Evolutionary conservation across 441 rosid genomes (phyloP).

Genomic region (Syzygium syzygioides): DNA sequence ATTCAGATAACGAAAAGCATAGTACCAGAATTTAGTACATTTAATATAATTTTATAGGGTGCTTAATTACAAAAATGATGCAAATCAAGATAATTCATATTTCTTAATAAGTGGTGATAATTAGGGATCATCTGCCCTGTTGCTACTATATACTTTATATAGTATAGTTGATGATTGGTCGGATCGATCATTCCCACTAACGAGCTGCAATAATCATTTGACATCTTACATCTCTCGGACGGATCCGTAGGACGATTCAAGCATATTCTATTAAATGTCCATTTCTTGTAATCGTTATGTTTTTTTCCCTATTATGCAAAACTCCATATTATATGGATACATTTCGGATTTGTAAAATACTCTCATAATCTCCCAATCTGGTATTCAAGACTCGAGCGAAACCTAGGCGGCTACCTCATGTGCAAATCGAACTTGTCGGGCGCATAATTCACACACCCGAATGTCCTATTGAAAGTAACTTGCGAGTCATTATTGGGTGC

Average conservation of each 20-base stretch:
- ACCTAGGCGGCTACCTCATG: accelerated
- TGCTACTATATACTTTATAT: background rate
- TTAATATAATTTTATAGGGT: background rate
- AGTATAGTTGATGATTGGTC: background rate
- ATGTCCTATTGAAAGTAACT: background rate
- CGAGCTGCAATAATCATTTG: background rate
- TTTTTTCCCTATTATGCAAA: background rate
- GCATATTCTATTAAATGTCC: background rate
- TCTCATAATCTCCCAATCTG: background rate
- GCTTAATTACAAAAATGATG: background rate
- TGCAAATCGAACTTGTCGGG: background rate
- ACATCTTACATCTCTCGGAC: background rate
- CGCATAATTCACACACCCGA: background rate
- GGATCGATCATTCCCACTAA: background rate
- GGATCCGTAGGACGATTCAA: accelerated
- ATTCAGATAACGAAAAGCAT: background rate
- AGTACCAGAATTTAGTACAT: background rate
- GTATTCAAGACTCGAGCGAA: background rate
- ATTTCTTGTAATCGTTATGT: background rate
- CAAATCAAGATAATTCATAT: background rate
- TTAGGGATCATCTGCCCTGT: background rate
- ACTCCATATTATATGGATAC: background rate
- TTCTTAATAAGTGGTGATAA: background rate
- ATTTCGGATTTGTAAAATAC: accelerated
- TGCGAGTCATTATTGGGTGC: background rate